These are phyloP conservation scores for Acrocalymma vagum DNA, from an alignment of 2,329 filamentous ascomycete genomes.

Conservation along the genomic window DNA sequence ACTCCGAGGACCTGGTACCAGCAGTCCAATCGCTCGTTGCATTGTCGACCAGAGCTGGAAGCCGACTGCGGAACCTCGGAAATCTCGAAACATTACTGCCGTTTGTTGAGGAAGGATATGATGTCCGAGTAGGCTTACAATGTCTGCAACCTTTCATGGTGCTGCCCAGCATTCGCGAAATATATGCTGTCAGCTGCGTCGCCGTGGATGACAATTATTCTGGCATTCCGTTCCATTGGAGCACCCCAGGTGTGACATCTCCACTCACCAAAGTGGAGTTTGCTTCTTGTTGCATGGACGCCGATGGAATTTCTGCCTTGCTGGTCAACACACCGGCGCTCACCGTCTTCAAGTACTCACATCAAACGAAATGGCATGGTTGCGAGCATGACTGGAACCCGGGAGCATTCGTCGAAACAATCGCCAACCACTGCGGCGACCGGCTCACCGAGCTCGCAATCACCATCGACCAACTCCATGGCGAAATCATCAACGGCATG, in stretches of 20 bases:
- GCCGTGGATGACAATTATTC: constrained; percentile 42
- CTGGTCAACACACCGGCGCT: constrained; percentile 35
- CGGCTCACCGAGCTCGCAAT: constrained; percentile 38
- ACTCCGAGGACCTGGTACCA: constrained; percentile 24
- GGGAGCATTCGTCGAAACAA: constrained; percentile 35
- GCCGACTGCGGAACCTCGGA: too few relatives aligned
- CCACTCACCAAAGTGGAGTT: constrained; percentile 38
- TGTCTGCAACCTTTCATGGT: constrained; percentile 37
- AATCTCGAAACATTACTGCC: constrained; percentile 38
- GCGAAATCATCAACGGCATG: constrained; percentile 40
- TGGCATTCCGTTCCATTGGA: constrained; percentile 39
- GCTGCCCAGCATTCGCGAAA: constrained; percentile 31
- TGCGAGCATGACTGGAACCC: constrained; percentile 43
- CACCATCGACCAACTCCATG: constrained; percentile 41
- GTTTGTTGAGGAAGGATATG: constrained; percentile 39
- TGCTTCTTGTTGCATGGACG: constrained; percentile 42
- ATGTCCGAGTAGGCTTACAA: constrained; percentile 35
- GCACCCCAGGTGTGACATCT: constrained; percentile 22
- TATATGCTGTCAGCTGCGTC: constrained; percentile 41
- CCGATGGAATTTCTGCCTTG: constrained; percentile 30
- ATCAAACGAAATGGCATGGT: constrained; percentile 44
- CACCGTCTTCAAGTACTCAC: constrained; percentile 40
- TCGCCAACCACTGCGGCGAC: constrained; percentile 33
- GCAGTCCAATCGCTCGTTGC: constrained; percentile 21
- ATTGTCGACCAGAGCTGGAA: constrained; percentile 15